Base-by-base conservation (phyloP, 164 flowering plant species). In the Platanus orientalis region DNA sequence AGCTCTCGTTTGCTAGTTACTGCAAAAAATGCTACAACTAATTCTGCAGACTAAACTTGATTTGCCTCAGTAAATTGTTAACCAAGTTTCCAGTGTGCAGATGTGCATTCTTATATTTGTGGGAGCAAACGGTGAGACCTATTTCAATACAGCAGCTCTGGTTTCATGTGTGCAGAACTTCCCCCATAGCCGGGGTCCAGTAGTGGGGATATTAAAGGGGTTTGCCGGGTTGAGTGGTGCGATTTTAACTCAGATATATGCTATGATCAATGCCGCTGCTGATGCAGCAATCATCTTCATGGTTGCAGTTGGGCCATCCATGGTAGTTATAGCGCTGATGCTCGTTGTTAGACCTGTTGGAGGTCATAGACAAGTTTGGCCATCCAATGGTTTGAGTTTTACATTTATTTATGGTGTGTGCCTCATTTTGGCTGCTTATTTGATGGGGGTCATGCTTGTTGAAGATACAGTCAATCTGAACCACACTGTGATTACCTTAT, bases 391-490 rank as follows among this genome's bases (percentile, higher is more conserved):
- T 26, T 54, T 69, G 27, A 89, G 89, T 70, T 92, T 84, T 76
- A 68, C 92, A 13, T 80, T 84, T 60, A 74, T 88, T 28, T 95
- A 92, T 62, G 73, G 89, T 47, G 83, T 83, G 2, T 95, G 99
- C 79, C 82, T 95, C 59, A 67, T 92, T 17, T 69, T 95, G 70
- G 99, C 99, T n/a, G 88, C 97, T 55, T 95, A 95, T 72, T 68
- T 95, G 73, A 88, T 95, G 97, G 99, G 92, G 14, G 87, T 95
- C 69, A 85, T 95, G 97, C 85, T 95, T 57, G 73, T 92, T 20
- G 81, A 92, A 78, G 99, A 95, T 78, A 73, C 90, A 3, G 67
- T 85, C 39, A 80, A 82, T 62, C n/a, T 95, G 66, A 87, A 72
- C 71, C 84, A 80, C 53, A 71, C 62, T 1, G 76, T 87, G 63